Conservation (phyloP, 2,329 filamentous ascomycete species). For the Ceratocystis colombiana region DNA sequence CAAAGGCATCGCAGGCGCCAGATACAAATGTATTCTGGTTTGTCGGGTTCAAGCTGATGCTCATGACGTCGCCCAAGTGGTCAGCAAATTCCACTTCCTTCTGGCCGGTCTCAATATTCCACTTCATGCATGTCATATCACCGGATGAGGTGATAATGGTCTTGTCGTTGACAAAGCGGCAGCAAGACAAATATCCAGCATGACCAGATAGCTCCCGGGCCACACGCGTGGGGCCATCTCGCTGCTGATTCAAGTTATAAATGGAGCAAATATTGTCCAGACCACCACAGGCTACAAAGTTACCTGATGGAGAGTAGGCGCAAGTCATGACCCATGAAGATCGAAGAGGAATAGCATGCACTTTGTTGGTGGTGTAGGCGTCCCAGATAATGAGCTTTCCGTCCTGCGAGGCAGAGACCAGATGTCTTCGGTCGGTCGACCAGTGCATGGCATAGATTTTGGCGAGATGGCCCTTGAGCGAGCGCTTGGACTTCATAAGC, state of each 20-base stretch:
- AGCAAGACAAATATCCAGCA: slow-evolving; percentile 95
- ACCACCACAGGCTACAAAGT: slow-evolving; percentile 97
- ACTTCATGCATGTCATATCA: slow-evolving; percentile 99
- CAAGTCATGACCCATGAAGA: slow-evolving; percentile 99
- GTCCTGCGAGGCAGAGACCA: slow-evolving; percentile 96
- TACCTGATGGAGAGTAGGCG: slow-evolving; percentile 94
- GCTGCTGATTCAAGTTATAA: slow-evolving; percentile 89
- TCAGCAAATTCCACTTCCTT: slow-evolving; percentile 98
- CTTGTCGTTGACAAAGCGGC: slow-evolving; percentile 96
- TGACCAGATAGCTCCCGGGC: slow-evolving; percentile 93
- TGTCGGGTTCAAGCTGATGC: slow-evolving; percentile 97
- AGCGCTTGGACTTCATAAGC: slow-evolving; percentile 94
- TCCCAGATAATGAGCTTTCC: slow-evolving; percentile 99
- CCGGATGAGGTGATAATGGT: slow-evolving; percentile 96
- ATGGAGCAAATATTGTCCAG: slow-evolving; percentile 99
- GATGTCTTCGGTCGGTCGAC: slow-evolving; percentile 94
- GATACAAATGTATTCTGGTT: slow-evolving; percentile 99
- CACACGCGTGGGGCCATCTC: slow-evolving; percentile 93
- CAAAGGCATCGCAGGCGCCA: slow-evolving; percentile 97
- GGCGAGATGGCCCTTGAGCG: slow-evolving; percentile 91
- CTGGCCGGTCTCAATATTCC: slow-evolving; percentile 96
- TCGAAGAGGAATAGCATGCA: slow-evolving; percentile 91
- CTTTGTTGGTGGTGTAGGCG: slow-evolving; percentile 98
- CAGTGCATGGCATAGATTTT: slow-evolving; percentile 99
- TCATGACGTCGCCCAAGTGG: slow-evolving; percentile 98